phyloP scores from a whole-genome alignment of 106 monocot species.

The Dendrobium huoshanense region DNA sequence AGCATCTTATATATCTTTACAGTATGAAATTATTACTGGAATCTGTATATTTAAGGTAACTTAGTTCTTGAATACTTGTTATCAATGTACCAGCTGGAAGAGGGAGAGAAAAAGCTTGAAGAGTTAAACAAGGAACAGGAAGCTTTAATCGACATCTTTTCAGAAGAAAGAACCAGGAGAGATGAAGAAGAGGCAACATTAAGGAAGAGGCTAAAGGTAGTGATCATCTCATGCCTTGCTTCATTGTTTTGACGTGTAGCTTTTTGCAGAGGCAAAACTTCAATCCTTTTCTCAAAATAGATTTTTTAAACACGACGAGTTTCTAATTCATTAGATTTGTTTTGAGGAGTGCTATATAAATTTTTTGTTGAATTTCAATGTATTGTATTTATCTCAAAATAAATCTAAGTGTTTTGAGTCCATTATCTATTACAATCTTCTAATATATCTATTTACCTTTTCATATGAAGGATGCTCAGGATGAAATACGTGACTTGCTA shows the following conservation, averaged over 20 bases:
- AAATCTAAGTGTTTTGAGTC: too few relatives aligned
- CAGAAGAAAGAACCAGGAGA: slow-evolving; percentile 18
- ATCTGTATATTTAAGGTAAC: too few relatives aligned
- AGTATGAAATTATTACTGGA: too few relatives aligned
- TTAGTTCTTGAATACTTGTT: neutral
- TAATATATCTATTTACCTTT: neutral
- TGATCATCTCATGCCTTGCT: neutral
- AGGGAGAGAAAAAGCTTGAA: slow-evolving; percentile 8
- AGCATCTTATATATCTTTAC: neutral
- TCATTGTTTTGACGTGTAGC: neutral
- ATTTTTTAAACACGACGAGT: too few relatives aligned
- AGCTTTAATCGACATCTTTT: slow-evolving; percentile 18
- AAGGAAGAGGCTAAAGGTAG: slow-evolving; percentile 20
- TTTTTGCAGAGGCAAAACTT: too few relatives aligned
- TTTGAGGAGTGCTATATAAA: too few relatives aligned
- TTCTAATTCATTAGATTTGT: too few relatives aligned
- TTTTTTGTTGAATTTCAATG: too few relatives aligned
- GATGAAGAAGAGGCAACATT: slow-evolving; percentile 13
- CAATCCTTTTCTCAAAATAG: too few relatives aligned
- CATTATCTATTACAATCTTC: neutral
- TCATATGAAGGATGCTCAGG: slow-evolving; percentile 19
- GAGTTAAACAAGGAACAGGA: slow-evolving; percentile 22
- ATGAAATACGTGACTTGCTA: slow-evolving; percentile 15
- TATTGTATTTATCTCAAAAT: neutral
- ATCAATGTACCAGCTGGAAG: slow-evolving; percentile 9